These are phyloP conservation scores for Pythium oligandrum DNA, from an alignment of 352 stramenopile genomes.

Conservation along the genomic window DNA sequence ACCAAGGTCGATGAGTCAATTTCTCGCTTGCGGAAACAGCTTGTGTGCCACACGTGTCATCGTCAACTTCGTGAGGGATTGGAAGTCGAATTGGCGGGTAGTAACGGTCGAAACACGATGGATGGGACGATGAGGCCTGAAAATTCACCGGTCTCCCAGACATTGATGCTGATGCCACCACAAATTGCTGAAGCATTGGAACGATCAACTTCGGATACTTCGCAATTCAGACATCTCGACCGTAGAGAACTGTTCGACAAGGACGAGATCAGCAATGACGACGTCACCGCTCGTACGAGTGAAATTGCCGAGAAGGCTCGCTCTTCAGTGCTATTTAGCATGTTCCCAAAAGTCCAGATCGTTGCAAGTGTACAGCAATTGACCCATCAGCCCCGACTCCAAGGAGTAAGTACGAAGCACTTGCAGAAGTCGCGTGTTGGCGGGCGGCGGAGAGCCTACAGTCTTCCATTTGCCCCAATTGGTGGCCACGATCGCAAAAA, in stretches of 20 bases:
- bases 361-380: slow-evolving; percentile 75
- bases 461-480: slow-evolving; percentile 37
- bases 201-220: slow-evolving; percentile 46
- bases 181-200: slow-evolving; percentile 67
- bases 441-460: slow-evolving; percentile 51
- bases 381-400: slow-evolving; percentile 58
- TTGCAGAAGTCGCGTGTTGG: slow-evolving; percentile 8
- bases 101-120: slow-evolving; percentile 2
- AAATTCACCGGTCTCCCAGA: slow-evolving; percentile 35
- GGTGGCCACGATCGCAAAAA: slow-evolving; percentile 18
- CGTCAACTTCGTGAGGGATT: slow-evolving; percentile 75
- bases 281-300: slow-evolving; percentile 23
- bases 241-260: slow-evolving; percentile 71
- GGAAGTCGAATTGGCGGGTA: slow-evolving; percentile 56
- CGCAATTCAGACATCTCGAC: slow-evolving; percentile 54
- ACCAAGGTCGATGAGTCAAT: slow-evolving; percentile 79
- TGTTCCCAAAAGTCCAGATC: slow-evolving; percentile 86
- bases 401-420: slow-evolving; percentile 21
- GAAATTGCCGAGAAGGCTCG: slow-evolving; percentile 54
- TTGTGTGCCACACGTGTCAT: slow-evolving; percentile 84
- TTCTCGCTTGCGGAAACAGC: slow-evolving; percentile 65
- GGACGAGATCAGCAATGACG: slow-evolving; percentile 74
- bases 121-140: slow-evolving; percentile 24
- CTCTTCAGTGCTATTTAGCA: slow-evolving; percentile 57
- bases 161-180: slow-evolving; percentile 71